Base-by-base conservation (phyloP, 176 grass and related monocot genomes). In the Rhynchospora pubera region DNA sequence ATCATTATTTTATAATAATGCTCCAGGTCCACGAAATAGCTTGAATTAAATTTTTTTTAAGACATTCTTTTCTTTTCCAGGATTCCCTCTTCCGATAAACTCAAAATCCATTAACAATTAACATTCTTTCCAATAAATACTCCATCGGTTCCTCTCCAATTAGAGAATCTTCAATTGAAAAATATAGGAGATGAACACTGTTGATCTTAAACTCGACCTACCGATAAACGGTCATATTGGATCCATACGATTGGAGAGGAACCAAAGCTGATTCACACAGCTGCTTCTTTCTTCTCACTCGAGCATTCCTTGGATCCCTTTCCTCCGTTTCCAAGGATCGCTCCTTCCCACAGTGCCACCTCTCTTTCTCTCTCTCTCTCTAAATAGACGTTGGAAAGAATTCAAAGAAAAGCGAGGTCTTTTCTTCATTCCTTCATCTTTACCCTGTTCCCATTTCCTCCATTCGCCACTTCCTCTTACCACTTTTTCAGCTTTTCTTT, bases 401-500 rank as follows among this genome's bases (percentile, higher is more conserved):
- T n/a, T n/a, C n/a, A n/a, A n/a, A n/a, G 43, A 4, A 39, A 39
- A 76, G 72, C 19, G 12, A 76, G 72, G 22, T 67, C 66, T 85
- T 52, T 69, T 28, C 64, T 84, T 19, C 85, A 80, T 53, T 61
- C 42, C 60, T 23, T 61, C 10, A 9, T 64, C 48, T 39, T 39
- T 58, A 43, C 24, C 70, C 67, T 18, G 26, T 21, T 46, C 13
- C 9, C 19, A 45, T 84, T 44, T 79, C 81, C 15, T 57, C 57
- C 39, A 19, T 5, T 78, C 62, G 64, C 21, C 32, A 30, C 44
- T 82, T 65, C 68, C 57, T 81, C 47, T 34, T 26, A 6, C 9
- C 24, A 75, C 47, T 23, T 43, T 81, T 68, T 83, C 45, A 75
- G 21, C 48, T 43, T 81, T 68, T 83, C 45, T 68, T 88, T 65